These are phyloP conservation scores for Cornus florida DNA, from an alignment of 148 eudicot species.

Conservation along the genomic window DNA sequence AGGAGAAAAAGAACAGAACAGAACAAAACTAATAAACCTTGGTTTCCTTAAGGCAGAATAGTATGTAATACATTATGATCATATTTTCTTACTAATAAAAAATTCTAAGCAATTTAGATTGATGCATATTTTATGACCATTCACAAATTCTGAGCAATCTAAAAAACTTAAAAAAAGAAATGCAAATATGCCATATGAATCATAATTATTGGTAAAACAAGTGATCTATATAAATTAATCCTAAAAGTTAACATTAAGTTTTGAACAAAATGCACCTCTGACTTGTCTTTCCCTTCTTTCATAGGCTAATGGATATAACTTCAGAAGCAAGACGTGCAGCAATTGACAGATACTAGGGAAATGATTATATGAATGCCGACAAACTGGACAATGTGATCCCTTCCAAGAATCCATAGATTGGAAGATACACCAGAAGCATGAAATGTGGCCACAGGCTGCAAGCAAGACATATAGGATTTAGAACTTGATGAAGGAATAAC, in stretches of 20 bases:
- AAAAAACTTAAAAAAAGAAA: background rate
- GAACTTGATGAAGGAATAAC: background rate
- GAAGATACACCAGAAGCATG: conserved; percentile 76
- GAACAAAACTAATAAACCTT: background rate
- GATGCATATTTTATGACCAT: too few relatives aligned
- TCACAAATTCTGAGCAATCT: too few relatives aligned
- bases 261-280: conserved; percentile 31
- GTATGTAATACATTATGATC: background rate
- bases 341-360: conserved; percentile 65
- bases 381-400: conserved; percentile 65
- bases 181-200: background rate
- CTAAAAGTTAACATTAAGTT: too few relatives aligned
- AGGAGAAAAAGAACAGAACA: background rate
- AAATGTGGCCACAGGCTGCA: conserved; percentile 80
- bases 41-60: background rate
- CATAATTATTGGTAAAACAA: background rate
- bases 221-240: background rate
- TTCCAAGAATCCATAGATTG: conserved; percentile 37
- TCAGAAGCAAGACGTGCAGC: conserved; percentile 53
- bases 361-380: conserved; percentile 59
- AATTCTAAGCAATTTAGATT: background rate
- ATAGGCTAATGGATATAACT: conserved; percentile 65
- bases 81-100: too few relatives aligned
- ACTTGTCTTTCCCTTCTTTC: conserved; percentile 51
- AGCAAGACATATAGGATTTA: background rate